Percentiles rank a stretch among this genome's conserved stretches.
phyloP scores from a whole-genome alignment of 2,329 filamentous ascomycete species.

The Hypoxylon sp. region DNA sequence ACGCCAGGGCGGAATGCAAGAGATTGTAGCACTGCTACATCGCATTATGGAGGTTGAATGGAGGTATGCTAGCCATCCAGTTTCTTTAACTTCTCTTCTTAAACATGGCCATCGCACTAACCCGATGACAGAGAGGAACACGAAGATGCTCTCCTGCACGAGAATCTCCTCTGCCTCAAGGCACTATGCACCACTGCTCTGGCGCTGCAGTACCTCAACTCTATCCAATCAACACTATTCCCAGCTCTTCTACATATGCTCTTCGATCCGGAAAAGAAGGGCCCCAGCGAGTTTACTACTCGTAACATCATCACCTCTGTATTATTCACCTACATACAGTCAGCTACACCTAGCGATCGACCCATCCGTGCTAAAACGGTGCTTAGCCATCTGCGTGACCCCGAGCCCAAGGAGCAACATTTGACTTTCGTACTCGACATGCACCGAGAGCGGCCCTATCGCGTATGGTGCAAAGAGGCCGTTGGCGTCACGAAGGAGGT shows the following conservation, averaged over 20 bases:
- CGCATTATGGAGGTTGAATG: conserved; percentile 97
- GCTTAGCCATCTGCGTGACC: conserved; percentile 83
- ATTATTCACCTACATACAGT: conserved; percentile 87
- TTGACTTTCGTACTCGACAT: conserved; percentile 91
- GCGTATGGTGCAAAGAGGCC: conserved; percentile 93
- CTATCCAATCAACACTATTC: conserved; percentile 84
- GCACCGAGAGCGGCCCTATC: conserved; percentile 86
- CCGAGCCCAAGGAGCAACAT: conserved; percentile 79
- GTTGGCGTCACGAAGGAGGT: conserved; percentile 96
- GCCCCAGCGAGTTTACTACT: conserved; percentile 95
- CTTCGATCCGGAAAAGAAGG: conserved; percentile 98
- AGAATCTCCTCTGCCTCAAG: conserved; percentile 92
- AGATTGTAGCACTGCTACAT: conserved; percentile 86
- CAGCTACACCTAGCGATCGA: conserved; percentile 71
- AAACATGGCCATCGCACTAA: conserved; percentile 43
- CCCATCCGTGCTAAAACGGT: conserved; percentile 77
- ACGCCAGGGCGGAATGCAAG: conserved; percentile 87
- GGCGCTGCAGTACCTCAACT: conserved; percentile 83
- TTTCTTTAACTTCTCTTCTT: background rate
- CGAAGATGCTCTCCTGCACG: conserved; percentile 91
- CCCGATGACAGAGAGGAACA: conserved; percentile 80
- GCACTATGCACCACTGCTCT: conserved; percentile 91
- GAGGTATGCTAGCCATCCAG: conserved; percentile 72
- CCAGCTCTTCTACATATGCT: conserved; percentile 88
- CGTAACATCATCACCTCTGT: conserved; percentile 90